Conservation (phyloP, 2,329 filamentous ascomycete species). For the Epichloe hybrida region DNA sequence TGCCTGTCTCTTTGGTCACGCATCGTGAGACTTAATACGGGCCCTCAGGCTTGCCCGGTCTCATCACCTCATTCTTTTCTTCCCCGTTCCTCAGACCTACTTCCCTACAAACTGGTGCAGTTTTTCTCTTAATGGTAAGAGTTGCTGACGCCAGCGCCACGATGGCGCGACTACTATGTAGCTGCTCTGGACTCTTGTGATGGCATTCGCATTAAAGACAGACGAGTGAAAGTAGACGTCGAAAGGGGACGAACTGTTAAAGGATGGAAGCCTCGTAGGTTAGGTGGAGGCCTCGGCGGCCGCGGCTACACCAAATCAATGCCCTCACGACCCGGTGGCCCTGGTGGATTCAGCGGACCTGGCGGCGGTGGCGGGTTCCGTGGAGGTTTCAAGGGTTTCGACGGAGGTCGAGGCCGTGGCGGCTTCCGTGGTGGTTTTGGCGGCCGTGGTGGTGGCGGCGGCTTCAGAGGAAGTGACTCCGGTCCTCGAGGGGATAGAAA, state of each 20-base stretch:
- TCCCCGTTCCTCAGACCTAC: slow-evolving; percentile 1
- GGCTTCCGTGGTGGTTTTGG: slow-evolving; percentile 28
- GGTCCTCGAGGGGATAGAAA: slow-evolving; percentile 25
- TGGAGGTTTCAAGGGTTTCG: slow-evolving; percentile 33
- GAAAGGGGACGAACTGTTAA: slow-evolving; percentile 90
- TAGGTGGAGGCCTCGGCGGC: slow-evolving; percentile 84
- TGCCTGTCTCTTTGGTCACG: slow-evolving; percentile 22
- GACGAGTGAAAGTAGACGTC: slow-evolving; percentile 86
- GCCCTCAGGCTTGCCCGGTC: slow-evolving; percentile 46
- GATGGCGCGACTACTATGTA: slow-evolving; percentile 46
- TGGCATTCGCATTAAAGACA: slow-evolving; percentile 83
- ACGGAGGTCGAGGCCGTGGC: slow-evolving; percentile 28
- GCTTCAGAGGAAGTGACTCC: slow-evolving; percentile 33
- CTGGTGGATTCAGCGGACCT: slow-evolving; percentile 45
- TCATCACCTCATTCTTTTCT: slow-evolving; percentile 17
- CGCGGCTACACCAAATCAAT: slow-evolving; percentile 81
- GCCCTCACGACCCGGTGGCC: slow-evolving; percentile 55
- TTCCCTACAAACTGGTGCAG: not conserved
- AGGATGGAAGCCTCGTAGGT: slow-evolving; percentile 82
- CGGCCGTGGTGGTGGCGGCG: slow-evolving; percentile 42
- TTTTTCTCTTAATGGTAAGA: slow-evolving; percentile 35
- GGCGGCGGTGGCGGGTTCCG: slow-evolving; percentile 30
- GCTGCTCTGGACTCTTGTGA: slow-evolving; percentile 80
- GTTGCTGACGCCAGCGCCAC: slow-evolving; percentile 51
- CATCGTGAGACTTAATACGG: slow-evolving; percentile 32